These are phyloP conservation scores for Pseudogymnoascus sp. DNA, from an alignment of 2,329 filamentous ascomycete species.

Conservation along the genomic window DNA sequence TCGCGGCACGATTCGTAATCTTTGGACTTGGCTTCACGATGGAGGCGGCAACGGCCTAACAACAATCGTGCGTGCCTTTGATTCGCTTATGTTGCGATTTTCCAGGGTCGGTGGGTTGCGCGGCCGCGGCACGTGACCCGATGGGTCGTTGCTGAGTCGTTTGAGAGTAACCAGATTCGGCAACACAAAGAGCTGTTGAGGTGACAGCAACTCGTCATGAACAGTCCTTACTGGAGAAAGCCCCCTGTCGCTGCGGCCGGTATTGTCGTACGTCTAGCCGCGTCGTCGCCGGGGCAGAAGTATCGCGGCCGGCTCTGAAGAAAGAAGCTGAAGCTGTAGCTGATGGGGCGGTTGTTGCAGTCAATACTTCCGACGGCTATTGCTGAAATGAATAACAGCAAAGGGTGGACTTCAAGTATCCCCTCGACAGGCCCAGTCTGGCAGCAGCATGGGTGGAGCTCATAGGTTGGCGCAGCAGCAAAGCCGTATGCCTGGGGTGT, in stretches of 20 bases:
- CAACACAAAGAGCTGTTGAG: not conserved
- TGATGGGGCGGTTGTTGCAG: not conserved
- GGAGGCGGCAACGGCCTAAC: not conserved
- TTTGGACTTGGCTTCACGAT: conserved; percentile 5
- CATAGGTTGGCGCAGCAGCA: not conserved
- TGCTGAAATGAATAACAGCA: not conserved
- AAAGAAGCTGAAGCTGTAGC: not conserved
- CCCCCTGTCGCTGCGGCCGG: not conserved
- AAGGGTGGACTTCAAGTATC: not conserved
- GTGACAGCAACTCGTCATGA: not conserved
- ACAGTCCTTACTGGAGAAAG: not conserved
- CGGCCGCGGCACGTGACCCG: not conserved
- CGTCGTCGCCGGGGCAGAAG: not conserved
- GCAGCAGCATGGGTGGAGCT: not conserved
- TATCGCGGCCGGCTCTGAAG: not conserved
- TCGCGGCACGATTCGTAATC: conserved; percentile 4
- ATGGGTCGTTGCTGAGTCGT: not conserved
- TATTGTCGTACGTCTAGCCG: not conserved
- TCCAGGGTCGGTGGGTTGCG: not conserved
- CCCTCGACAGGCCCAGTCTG: not conserved
- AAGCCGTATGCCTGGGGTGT: not conserved
- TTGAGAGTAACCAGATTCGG: not conserved
- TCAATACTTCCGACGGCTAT: not conserved
- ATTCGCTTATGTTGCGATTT: not conserved
- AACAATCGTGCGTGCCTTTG: conserved; percentile 5